Conservation (phyloP, 768 basidiomycete genomes). For the Lentinula aciculospora region DNA sequence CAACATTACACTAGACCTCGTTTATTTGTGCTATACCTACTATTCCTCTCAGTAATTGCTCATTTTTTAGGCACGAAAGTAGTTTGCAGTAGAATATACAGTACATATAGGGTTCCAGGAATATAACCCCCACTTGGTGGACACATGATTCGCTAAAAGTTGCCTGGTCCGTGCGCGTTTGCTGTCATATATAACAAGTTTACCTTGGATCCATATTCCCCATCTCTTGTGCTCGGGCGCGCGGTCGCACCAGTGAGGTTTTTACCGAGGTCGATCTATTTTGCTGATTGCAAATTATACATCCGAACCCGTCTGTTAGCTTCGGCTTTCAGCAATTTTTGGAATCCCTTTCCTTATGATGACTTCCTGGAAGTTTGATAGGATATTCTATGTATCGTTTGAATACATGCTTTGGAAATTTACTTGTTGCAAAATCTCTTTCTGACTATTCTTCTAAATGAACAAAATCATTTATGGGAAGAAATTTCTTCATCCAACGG, state of each 20-base stretch:
- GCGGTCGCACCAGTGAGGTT: slow-evolving; percentile 91
- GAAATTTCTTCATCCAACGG: too few species aligned
- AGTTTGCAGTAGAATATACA: not conserved
- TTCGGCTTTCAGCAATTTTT: slow-evolving; percentile 92
- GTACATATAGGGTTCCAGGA: too few species aligned
- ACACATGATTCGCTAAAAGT: not conserved
- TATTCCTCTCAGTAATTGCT: not conserved
- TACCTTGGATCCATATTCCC: not conserved
- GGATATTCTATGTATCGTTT: not conserved
- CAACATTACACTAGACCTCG: not conserved
- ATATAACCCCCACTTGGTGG: not conserved
- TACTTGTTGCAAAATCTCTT: not conserved
- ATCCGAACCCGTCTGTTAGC: slow-evolving; percentile 90
- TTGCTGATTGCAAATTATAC: slow-evolving; percentile 98
- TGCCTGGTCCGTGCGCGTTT: not conserved
- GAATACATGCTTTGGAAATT: not conserved
- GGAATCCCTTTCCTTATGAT: slow-evolving; percentile 38
- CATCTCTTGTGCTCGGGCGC: slow-evolving; percentile 81
- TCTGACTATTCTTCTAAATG: too few species aligned
- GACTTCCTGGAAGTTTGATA: slow-evolving; percentile 17
- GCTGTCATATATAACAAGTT: not conserved
- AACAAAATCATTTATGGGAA: too few species aligned
- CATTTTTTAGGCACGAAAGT: not conserved
- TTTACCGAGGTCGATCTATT: slow-evolving; percentile 91
- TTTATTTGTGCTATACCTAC: not conserved